Evolutionary conservation across 2,329 filamentous ascomycete genomes (phyloP).

Genomic region (Ampelomyces quisqualis): DNA sequence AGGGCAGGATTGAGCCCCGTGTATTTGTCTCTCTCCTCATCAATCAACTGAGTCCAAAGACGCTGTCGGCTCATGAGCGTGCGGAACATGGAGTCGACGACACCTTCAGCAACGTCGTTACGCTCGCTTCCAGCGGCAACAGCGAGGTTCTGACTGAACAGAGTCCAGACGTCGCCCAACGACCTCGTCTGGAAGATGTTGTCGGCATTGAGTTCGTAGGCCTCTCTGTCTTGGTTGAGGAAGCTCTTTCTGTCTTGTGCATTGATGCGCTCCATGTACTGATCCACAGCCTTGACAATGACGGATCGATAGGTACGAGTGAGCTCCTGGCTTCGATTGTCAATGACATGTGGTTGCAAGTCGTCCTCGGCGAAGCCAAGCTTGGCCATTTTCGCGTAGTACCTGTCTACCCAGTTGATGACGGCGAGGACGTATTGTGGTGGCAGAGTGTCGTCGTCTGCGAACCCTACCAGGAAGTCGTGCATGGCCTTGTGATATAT

Average conservation of each 20-base stretch:
- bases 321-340: slow-evolving; percentile 84
- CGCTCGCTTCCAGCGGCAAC: slow-evolving; percentile 83
- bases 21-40: slow-evolving; percentile 78
- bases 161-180: slow-evolving; percentile 92
- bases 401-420: slow-evolving; percentile 92
- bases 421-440: slow-evolving; percentile 88
- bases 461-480: slow-evolving; percentile 79
- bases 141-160: slow-evolving; percentile 89
- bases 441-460: slow-evolving; percentile 81
- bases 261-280: slow-evolving; percentile 96
- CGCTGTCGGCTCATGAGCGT: slow-evolving; percentile 80
- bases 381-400: slow-evolving; percentile 93
- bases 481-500: slow-evolving; percentile 97
- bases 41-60: slow-evolving; percentile 83
- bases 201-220: slow-evolving; percentile 74
- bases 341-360: slow-evolving; percentile 82
- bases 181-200: slow-evolving; percentile 91
- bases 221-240: slow-evolving; percentile 72
- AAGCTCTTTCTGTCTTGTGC: slow-evolving; percentile 80
- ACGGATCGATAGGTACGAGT: slow-evolving; percentile 92
- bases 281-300: slow-evolving; percentile 92
- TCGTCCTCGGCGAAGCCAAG: slow-evolving; percentile 76
- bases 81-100: slow-evolving; percentile 93
- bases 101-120: slow-evolving; percentile 87
- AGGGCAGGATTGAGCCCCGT: slow-evolving; percentile 50